These are phyloP conservation scores for Theileria luwenshuni DNA, from an alignment of 169 alveolate species.

Conservation along the genomic window DNA sequence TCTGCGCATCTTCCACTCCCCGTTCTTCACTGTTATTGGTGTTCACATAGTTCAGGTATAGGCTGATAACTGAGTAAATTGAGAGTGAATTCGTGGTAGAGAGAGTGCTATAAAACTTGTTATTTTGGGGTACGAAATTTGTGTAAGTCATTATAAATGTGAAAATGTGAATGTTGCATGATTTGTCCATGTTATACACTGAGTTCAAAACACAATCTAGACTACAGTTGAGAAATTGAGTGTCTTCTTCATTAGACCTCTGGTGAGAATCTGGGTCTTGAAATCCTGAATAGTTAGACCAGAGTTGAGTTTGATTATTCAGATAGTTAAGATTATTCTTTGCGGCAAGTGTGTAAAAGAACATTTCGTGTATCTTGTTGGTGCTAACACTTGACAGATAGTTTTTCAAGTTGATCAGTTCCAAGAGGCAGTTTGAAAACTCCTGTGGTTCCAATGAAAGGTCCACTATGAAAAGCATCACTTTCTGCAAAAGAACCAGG, in stretches of 20 bases:
- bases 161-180: constrained; percentile 1
- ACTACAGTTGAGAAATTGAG: not conserved
- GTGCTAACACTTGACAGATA: constrained; percentile 11
- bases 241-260: not conserved
- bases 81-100: not conserved
- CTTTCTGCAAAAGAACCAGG: constrained; percentile 27
- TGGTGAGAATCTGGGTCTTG: too few species aligned
- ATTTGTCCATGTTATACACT: not conserved
- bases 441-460: constrained; percentile 19
- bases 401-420: constrained; percentile 30
- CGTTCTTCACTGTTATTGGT: not conserved
- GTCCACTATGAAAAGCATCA: constrained; percentile 27
- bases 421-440: constrained; percentile 33
- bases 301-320: constrained; percentile 21
- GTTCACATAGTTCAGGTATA: not conserved
- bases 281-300: constrained; percentile 31
- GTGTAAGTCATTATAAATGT: not conserved
- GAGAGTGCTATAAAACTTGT: not conserved
- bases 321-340: constrained; percentile 25
- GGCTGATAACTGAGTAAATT: not conserved
- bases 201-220: not conserved
- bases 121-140: constrained; percentile 7
- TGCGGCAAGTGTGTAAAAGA: constrained; percentile 42
- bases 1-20: not conserved
- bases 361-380: constrained; percentile 30